Conservation (phyloP, 805 yeast species). For the Starmera dryadoides region DNA sequence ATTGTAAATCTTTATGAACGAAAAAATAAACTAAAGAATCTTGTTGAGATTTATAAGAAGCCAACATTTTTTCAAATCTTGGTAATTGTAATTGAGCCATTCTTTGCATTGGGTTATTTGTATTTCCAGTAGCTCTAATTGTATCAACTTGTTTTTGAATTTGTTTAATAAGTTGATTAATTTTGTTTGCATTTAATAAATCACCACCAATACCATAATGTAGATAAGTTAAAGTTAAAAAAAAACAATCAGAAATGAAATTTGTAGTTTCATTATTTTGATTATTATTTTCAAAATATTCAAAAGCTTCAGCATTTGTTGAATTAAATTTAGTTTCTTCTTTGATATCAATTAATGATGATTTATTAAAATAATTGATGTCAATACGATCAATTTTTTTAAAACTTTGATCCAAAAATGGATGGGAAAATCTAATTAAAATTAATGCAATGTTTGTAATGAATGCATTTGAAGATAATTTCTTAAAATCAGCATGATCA, state of each 20-base stretch:
- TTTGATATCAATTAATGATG: conserved; percentile 48
- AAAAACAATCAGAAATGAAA: conserved; percentile 90
- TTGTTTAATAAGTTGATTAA: conserved; percentile 43
- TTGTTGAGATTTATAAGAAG: conserved; percentile 33
- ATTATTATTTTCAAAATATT: conserved; percentile 37
- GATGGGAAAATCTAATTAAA: conserved; percentile 67
- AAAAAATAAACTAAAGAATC: conserved; percentile 61
- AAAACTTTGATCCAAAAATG: conserved; percentile 66
- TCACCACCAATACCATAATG: conserved; percentile 90
- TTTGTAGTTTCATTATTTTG: conserved; percentile 40
- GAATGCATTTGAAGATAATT: conserved; percentile 71
- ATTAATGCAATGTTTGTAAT: conserved; percentile 71
- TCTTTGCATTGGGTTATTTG: conserved; percentile 20
- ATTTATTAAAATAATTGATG: conserved; percentile 53
- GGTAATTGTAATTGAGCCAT: conserved; percentile 37
- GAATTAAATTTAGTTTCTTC: conserved; percentile 85
- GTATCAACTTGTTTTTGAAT: conserved; percentile 32
- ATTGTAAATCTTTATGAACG: conserved; percentile 46
- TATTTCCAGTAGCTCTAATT: conserved; percentile 8
- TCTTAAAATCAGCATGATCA: conserved; percentile 62
- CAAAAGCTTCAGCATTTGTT: conserved; percentile 61
- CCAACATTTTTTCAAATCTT: conserved; percentile 36
- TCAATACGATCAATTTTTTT: conserved; percentile 74
- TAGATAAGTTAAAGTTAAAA: conserved; percentile 64
- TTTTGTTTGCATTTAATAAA: conserved; percentile 45